A percentile compares a stretch with the other conserved stretches of the same genome.
These are phyloP conservation scores for Pseudozyma hubeiensis DNA, from an alignment of 1,284 basidiomycete species.

Conservation along the genomic window DNA sequence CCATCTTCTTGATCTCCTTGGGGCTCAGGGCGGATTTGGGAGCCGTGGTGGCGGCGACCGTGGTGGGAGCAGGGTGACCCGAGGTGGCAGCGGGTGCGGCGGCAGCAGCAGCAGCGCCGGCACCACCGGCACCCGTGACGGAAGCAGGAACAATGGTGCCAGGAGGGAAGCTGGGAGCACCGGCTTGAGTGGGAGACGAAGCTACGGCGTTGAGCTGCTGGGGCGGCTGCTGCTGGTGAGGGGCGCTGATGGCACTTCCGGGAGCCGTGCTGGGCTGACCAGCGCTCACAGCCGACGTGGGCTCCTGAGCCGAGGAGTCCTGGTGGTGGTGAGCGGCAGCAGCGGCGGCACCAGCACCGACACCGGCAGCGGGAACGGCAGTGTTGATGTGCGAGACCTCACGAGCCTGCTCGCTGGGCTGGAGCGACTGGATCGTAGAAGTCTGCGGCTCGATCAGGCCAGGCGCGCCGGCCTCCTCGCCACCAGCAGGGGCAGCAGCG, in stretches of 20 bases:
- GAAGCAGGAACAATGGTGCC: constrained; percentile 13
- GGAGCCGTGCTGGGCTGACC: constrained; percentile 11
- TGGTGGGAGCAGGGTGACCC: constrained; percentile 28
- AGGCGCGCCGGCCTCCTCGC: constrained; percentile 16
- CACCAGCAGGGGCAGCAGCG: constrained; percentile 8
- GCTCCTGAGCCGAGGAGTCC: constrained; percentile 3
- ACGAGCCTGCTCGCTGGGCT: constrained; percentile 28
- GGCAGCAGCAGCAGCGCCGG: constrained; percentile 15
- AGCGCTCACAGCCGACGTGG: constrained; percentile 18
- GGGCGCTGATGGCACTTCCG: constrained; percentile 15
- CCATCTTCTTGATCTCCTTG: constrained; percentile 62
- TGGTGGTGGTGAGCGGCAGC: constrained; percentile 3
- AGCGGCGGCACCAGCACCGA: constrained; percentile 15
- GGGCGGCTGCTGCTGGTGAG: constrained; percentile 11
- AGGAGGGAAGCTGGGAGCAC: constrained; percentile 14
- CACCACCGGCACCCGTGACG: constrained; percentile 9
- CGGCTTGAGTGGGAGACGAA: constrained; percentile 2
- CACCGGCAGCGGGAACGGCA: constrained; percentile 30
- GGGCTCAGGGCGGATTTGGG: constrained; percentile 41
- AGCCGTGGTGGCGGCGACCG: constrained; percentile 19
- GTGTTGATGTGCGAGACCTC: constrained; percentile 35
- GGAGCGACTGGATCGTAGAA: constrained; percentile 25
- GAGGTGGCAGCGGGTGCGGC: constrained; percentile 13
- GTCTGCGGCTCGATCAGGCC: constrained; percentile 36
- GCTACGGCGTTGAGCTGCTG: constrained; percentile 23